Percentiles rank a stretch among this genome's conserved stretches.
Evolutionary conservation across 331 rosid genomes (phyloP).

Genomic region (Spiraea crenata): DNA sequence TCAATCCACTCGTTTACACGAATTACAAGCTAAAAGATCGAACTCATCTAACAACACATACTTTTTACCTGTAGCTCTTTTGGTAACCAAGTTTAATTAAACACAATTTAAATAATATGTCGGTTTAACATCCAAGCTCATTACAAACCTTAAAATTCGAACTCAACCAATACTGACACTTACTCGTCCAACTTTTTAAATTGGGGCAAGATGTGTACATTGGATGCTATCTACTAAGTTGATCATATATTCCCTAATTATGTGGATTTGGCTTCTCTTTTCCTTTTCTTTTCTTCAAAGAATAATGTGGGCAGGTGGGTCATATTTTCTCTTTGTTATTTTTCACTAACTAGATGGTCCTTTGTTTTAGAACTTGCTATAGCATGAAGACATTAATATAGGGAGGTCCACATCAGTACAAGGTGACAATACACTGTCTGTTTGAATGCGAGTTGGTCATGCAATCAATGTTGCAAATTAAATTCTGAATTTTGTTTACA

Average conservation of each 20-base stretch:
- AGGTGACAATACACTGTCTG: background rate
- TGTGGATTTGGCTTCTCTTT: background rate
- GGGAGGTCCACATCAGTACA: too few relatives aligned
- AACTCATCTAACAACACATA: too few relatives aligned
- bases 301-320: background rate
- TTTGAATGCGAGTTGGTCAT: constrained; percentile 16
- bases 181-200: background rate
- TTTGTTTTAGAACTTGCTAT: too few relatives aligned
- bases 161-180: too few relatives aligned
- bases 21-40: too few relatives aligned
- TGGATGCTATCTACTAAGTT: background rate
- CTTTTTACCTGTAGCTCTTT: too few relatives aligned
- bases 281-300: background rate
- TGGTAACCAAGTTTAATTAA: too few relatives aligned
- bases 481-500: background rate
- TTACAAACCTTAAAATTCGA: too few relatives aligned
- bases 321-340: background rate
- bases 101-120: too few relatives aligned
- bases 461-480: background rate
- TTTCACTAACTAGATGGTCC: background rate
- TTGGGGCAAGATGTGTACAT: background rate
- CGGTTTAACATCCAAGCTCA: too few relatives aligned
- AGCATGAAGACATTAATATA: too few relatives aligned
- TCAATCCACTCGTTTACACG: too few relatives aligned
- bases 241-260: background rate